Evolutionary conservation across 192 early-diverging fungal species (phyloP).

Genomic region (Podila epicladia): DNA sequence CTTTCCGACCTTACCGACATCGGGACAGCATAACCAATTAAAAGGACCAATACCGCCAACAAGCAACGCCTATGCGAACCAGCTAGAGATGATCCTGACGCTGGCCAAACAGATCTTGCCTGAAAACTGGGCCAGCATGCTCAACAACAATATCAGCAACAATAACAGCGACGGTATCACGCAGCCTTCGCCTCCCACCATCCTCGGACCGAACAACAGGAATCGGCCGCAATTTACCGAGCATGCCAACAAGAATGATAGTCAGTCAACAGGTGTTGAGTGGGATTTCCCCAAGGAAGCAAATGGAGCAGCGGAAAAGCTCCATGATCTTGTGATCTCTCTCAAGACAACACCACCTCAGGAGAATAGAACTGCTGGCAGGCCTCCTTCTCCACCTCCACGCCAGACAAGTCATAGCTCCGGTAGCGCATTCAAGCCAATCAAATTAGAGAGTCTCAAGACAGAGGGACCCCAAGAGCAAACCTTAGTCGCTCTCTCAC

Average conservation of each 20-base stretch:
- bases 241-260: neutral
- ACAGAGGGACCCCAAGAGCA: too few relatives aligned
- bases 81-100: slow-evolving; percentile 15
- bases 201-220: too few relatives aligned
- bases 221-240: too few relatives aligned
- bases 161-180: neutral
- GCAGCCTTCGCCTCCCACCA: neutral
- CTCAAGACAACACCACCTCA: neutral
- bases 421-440: too few relatives aligned
- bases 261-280: neutral
- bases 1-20: neutral
- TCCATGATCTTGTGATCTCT: neutral
- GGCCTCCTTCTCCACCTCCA: neutral
- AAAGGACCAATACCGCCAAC: neutral
- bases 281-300: neutral
- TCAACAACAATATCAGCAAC: neutral
- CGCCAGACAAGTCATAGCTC: too few relatives aligned
- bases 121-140: slow-evolving; percentile 9
- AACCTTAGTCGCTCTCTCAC: neutral
- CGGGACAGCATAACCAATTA: neutral
- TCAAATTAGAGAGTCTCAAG: too few relatives aligned
- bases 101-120: slow-evolving; percentile 12
- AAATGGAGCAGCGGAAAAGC: neutral
- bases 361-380: neutral
- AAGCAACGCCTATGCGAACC: neutral